Evolutionary conservation across 169 alveolate genomes (phyloP).

Genomic region (Plasmodium adleri): DNA sequence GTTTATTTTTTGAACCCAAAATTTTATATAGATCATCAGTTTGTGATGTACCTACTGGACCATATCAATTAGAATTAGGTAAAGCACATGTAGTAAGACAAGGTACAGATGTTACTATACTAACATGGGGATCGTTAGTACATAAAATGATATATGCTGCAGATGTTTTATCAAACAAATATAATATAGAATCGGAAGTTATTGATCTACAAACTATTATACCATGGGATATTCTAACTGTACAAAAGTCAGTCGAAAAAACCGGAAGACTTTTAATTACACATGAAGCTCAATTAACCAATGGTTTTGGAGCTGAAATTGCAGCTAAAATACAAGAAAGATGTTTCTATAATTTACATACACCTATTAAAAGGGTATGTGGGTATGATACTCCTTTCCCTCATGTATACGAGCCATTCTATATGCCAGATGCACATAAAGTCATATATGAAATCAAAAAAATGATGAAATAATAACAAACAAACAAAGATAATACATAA

Average conservation of each 20-base stretch:
- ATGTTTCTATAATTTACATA: conserved; percentile 94
- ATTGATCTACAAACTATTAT: conserved; percentile 96
- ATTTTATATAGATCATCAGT: conserved; percentile 96
- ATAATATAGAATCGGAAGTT: conserved; percentile 92
- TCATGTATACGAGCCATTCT: conserved; percentile 93
- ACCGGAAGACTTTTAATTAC: conserved; percentile 94
- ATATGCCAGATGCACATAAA: conserved; percentile 94
- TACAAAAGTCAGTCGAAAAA: conserved; percentile 92
- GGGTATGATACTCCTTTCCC: conserved; percentile 99
- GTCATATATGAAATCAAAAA: conserved; percentile 91
- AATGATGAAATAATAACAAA: conserved; percentile 79
- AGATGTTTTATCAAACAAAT: conserved; percentile 88
- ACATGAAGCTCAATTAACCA: conserved; percentile 96
- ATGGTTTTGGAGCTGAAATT: conserved; percentile 95
- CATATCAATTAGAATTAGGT: conserved; percentile 93
- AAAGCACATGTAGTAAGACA: conserved; percentile 95
- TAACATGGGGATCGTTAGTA: conserved; percentile 91
- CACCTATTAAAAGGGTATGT: conserved; percentile 95
- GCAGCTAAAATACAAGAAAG: conserved; percentile 93
- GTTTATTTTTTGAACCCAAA: conserved; percentile 98
- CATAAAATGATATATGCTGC: conserved; percentile 92
- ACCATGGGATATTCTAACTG: conserved; percentile 97
- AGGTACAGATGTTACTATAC: conserved; percentile 93
- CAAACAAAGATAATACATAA: background rate
- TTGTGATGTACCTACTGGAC: conserved; percentile 94